Base-by-base conservation (phyloP, 2,329 filamentous ascomycete genomes). In the Aspergillus alliaceus region DNA sequence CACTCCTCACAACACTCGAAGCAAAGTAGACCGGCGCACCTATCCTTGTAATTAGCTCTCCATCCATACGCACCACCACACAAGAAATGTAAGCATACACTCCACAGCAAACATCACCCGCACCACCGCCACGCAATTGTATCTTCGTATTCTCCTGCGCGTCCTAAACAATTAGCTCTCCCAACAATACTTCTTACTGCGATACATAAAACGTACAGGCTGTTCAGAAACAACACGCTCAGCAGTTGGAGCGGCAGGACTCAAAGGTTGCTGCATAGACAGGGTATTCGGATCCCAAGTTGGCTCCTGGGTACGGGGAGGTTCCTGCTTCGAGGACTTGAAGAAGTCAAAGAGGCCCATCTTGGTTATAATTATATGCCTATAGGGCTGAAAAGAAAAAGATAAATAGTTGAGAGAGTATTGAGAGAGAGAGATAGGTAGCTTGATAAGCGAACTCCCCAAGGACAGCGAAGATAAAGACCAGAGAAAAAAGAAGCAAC, bases 31-130 rank as follows among this genome's bases (percentile, higher is more conserved):
- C 67, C 66, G 11, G 68, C 67, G 54, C 65, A 69, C 20, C 68
- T 69, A 31, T 6, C 14, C 18, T 20, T 11, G n/a, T 44, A 14
- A 15, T 47, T 29, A 37, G 24, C 25, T 29, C n/a, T 42, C 25
- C 42, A 18, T 5, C 12, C 12, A 27, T 12, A 11, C 4, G 4
- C 7, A 29, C 18, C 29, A 27, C 1, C 3, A 12, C 42, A 22
- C 46, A 27, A 48, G 32, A 15, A 48, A 24, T 11, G 35, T 25
- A n/a, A 42, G 60, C 62, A 55, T 64, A 71, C 68, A 69, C 54
- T 61, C 68, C 68, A 50, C 68, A 71, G 60, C 68, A 71, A 8
- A 67, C 51, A 20, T 66, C 67, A 34, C 65, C 66, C n/a, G 46
- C 62, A 22, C 64, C 66, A 57, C 67, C 68, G 60, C 68, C 68